Base-by-base conservation (phyloP, 805 yeast genomes). In the Candida silvicultrix region DNA sequence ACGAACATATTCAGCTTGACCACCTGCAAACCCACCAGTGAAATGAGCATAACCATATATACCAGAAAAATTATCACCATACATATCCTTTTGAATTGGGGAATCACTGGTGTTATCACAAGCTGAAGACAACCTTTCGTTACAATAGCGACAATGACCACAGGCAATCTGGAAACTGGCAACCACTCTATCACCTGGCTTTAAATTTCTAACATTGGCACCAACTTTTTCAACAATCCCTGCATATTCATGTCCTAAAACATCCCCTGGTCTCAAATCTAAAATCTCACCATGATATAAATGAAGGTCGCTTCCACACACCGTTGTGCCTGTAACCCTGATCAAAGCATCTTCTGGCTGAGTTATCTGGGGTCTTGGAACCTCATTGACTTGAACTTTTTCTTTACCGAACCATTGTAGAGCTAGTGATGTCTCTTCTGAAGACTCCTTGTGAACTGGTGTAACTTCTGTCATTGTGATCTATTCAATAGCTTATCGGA, bases 221-320 rank as follows among this genome's bases (percentile, higher is more conserved):
- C 80, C 80, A 54, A 67, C 57, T 34, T 68, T 75, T 42, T 73
- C 77, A 45, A 74, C 78, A 19, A 70, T 67, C 56, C 80, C 79
- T 37, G 77, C 77, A 62, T 78, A 78, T 60, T 74, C 80, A 62
- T 74, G 80, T 54, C 80, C 80, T 43, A 79, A 78, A 19, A 75
- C 77, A 22, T 44, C 46, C 9, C 46, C 46, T 19, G 38, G 28
- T 37, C 25, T 31, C 12, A 14, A 12, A 23, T 71, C 69, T 38
- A 58, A 64, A 46, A 65, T 60, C 9, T 72, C 72, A 62, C 81
- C 85, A 29, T 74, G 79, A 49, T 67, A 78, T 58, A 80, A 77
- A 50, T 77, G 81, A 18, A 77, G 59, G 57, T 77, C 83, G 0
- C 78, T 66, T 29, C 83, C 83, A 54, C 83, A 78, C 25, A 78